Conservation (phyloP, 179 eudicot genomes). For the Beta lomatogona region DNA sequence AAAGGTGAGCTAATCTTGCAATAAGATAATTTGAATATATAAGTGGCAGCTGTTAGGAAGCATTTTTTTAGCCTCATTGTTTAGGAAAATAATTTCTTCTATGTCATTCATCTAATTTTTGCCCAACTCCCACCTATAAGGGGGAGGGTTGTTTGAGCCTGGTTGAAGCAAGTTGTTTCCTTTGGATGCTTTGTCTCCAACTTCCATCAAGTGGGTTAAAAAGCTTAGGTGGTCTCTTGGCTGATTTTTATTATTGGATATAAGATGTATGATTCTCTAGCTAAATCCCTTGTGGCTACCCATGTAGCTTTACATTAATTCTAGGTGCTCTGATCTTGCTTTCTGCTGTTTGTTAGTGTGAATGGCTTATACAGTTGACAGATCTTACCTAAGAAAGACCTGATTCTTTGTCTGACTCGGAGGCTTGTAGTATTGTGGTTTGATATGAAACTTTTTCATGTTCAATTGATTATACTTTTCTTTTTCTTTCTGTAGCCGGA, state of each 20-base stretch:
- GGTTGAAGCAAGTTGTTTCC: background rate
- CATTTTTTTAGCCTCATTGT: background rate
- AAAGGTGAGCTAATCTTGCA: conserved; percentile 52
- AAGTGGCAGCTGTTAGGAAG: background rate
- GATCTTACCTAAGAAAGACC: background rate
- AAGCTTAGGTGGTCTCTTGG: conserved; percentile 1
- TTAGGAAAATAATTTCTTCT: background rate
- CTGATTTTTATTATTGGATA: background rate
- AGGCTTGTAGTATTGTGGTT: conserved; percentile 12
- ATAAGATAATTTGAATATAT: background rate
- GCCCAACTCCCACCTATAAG: background rate
- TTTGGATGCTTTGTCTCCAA: background rate
- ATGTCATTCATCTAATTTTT: background rate
- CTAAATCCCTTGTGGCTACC: background rate
- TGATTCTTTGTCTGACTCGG: background rate
- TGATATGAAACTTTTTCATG: background rate
- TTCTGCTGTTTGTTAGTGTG: background rate
- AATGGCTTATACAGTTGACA: background rate
- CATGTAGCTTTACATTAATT: background rate
- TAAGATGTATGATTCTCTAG: background rate
- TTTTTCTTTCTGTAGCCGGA: conserved; percentile 58
- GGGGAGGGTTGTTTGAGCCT: background rate
- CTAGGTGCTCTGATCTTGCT: background rate
- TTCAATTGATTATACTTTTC: conserved; percentile 1
- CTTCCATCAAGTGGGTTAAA: background rate